Conservation (phyloP, 78 protist genomes). For the Monosiga brevicollis region DNA sequence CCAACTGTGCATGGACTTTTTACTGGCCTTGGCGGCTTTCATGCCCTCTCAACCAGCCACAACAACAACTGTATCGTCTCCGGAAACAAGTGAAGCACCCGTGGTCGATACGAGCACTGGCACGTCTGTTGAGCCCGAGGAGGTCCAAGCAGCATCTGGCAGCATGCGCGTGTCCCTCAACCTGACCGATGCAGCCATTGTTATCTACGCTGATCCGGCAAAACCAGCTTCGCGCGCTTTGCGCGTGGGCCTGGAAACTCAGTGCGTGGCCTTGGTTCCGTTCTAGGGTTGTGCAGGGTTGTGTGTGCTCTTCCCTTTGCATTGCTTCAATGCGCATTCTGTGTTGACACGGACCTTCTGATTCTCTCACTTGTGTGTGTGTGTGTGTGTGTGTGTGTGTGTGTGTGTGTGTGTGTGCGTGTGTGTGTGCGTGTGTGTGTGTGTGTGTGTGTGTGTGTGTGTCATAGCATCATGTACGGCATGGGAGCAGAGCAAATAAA, state of each 20-base stretch:
- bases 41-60: neutral
- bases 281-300: no score
- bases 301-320: no score
- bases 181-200: neutral
- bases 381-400: neutral
- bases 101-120: no score
- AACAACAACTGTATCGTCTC: neutral
- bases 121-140: neutral
- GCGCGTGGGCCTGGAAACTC: neutral
- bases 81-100: neutral
- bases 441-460: neutral
- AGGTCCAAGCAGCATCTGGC: neutral
- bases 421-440: neutral
- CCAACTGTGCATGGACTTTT: neutral
- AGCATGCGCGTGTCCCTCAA: neutral
- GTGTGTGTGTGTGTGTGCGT: neutral
- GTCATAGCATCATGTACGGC: no score
- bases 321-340: no score
- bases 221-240: neutral
- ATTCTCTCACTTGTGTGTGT: neutral
- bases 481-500: no score
- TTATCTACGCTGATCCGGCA: neutral
- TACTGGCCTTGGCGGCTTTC: neutral
- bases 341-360: neutral
- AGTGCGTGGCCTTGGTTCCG: no score